These are phyloP conservation scores for Pseudogymnoascus destructans DNA, from an alignment of 2,329 filamentous ascomycete genomes.

Conservation along the genomic window DNA sequence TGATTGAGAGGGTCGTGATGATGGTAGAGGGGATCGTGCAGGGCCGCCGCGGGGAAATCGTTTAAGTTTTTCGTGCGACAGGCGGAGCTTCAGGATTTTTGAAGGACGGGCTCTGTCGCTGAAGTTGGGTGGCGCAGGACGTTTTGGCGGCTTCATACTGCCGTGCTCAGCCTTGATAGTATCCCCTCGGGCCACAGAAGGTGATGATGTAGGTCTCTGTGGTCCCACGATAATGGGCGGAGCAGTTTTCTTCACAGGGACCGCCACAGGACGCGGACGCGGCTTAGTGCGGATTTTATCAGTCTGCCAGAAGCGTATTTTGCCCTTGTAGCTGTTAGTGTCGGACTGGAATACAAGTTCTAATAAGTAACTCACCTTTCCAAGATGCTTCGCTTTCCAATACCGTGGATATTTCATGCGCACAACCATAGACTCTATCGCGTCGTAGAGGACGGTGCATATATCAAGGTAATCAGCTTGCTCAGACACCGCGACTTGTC, in stretches of 20 bases:
- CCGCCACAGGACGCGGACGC: not conserved
- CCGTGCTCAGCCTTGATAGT: constrained; percentile 3
- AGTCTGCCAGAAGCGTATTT: constrained; percentile 21
- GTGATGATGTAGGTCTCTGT: not conserved
- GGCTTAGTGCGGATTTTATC: constrained; percentile 21
- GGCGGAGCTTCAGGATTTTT: constrained; percentile 11
- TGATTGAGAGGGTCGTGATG: constrained; percentile 1
- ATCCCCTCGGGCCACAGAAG: not conserved
- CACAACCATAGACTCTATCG: constrained; percentile 34
- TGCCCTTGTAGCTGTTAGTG: constrained; percentile 16
- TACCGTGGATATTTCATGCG: constrained; percentile 35
- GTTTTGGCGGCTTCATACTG: constrained; percentile 18
- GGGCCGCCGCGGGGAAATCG: not conserved
- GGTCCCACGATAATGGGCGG: not conserved
- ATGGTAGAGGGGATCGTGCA: constrained; percentile 4
- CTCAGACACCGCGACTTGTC: constrained; percentile 34
- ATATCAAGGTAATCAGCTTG: constrained; percentile 39
- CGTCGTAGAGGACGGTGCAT: constrained; percentile 37
- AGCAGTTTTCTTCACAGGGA: constrained; percentile 9
- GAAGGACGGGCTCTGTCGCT: constrained; percentile 1
- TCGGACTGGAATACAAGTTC: not conserved
- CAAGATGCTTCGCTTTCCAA: constrained; percentile 31
- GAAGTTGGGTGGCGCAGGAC: constrained; percentile 14
- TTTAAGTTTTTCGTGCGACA: not conserved
- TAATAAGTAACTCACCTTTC: constrained; percentile 24